Evolutionary conservation across 2,329 filamentous ascomycete species (phyloP).

Genomic region (Lasiodiplodia gonubiensis): DNA sequence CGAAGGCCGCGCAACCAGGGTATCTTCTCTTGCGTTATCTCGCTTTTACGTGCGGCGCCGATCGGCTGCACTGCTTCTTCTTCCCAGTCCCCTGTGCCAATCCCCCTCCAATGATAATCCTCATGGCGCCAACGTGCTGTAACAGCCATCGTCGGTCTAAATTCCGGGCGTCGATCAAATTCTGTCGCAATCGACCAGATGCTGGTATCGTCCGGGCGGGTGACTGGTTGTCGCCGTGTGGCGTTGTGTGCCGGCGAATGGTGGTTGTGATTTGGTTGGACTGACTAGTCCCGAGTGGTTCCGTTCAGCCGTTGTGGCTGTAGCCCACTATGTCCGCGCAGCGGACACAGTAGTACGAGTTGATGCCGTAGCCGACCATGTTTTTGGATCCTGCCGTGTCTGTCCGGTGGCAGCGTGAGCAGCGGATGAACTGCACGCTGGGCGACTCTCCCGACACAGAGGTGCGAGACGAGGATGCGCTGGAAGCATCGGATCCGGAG

Average conservation of each 20-base stretch:
- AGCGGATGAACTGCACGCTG: constrained; percentile 28
- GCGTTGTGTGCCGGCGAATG: not conserved
- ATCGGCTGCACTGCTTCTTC: constrained; percentile 1
- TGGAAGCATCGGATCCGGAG: constrained; percentile 3
- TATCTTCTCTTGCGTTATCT: constrained; percentile 21
- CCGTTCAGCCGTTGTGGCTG: constrained; percentile 41
- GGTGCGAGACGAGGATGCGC: constrained; percentile 18
- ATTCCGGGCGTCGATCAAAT: constrained; percentile 15
- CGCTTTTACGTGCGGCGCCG: constrained; percentile 4
- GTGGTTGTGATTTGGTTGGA: not conserved
- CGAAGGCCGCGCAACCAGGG: constrained; percentile 10
- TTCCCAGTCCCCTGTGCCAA: constrained; percentile 7
- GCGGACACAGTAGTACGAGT: constrained; percentile 49
- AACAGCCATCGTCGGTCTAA: constrained; percentile 7
- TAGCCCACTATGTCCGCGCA: constrained; percentile 49
- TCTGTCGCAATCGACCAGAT: not conserved
- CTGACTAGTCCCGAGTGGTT: too few relatives aligned
- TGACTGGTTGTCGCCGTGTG: constrained; percentile 6
- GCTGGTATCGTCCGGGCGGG: not conserved
- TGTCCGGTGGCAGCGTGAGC: constrained; percentile 32
- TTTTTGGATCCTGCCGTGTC: constrained; percentile 29
- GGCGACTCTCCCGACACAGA: constrained; percentile 17
- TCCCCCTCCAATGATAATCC: constrained; percentile 14
- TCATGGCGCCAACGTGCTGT: constrained; percentile 1
- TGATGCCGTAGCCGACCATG: constrained; percentile 48